Percentiles rank a stretch among this genome's conserved stretches.
phyloP scores from a whole-genome alignment of 805 yeast genomes.

The Zygosaccharomyces bailii region DNA sequence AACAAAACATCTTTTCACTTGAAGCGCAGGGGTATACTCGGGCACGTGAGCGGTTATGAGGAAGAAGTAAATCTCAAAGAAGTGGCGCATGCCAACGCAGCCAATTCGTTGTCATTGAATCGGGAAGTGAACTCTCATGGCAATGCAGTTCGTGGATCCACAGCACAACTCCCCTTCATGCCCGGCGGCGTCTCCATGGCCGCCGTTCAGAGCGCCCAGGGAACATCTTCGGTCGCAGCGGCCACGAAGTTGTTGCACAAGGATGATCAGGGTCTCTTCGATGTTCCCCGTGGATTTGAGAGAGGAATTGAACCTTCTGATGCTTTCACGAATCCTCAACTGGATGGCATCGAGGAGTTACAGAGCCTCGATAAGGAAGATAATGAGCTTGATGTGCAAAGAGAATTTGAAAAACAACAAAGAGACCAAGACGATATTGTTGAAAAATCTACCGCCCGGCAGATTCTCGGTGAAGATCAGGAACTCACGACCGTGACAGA shows the following conservation, averaged over 20 bases:
- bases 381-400: constrained; percentile 34
- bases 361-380: constrained; percentile 32
- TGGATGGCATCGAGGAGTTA: constrained; percentile 23
- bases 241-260: constrained; percentile 48
- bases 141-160: constrained; percentile 64
- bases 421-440: constrained; percentile 23
- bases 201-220: constrained; percentile 21
- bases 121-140: constrained; percentile 61
- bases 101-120: constrained; percentile 68
- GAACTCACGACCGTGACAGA: constrained; percentile 12
- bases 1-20: constrained; percentile 65
- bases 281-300: constrained; percentile 74
- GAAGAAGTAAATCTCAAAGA: constrained; percentile 57
- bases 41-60: constrained; percentile 56
- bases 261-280: constrained; percentile 73
- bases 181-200: constrained; percentile 76
- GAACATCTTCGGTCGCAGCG: constrained; percentile 23
- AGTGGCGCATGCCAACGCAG: constrained; percentile 49
- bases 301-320: constrained; percentile 55
- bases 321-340: constrained; percentile 13
- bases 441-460: constrained; percentile 13
- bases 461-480: constrained; percentile 13
- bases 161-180: constrained; percentile 78
- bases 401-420: constrained; percentile 43
- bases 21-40: constrained; percentile 71